phyloP scores from a whole-genome alignment of 169 alveolate genomes.

The Blepharisma undulans region DNA sequence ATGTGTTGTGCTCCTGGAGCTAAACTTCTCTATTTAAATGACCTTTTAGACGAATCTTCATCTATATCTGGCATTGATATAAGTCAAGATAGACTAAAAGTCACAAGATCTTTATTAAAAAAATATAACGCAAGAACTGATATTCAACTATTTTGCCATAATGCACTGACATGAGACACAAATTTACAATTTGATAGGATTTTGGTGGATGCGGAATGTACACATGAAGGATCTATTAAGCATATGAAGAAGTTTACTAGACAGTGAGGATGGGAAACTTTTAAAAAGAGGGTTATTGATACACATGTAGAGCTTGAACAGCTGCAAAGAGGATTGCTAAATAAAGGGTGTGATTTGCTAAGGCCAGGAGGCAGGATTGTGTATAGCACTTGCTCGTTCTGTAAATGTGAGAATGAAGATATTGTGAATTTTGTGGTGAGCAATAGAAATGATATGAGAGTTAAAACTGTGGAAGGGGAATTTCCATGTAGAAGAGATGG shows the following conservation, averaged over 20 bases:
- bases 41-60: background rate
- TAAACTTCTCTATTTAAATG: background rate
- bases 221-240: constrained; percentile 70
- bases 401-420: constrained; percentile 63
- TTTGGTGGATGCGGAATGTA: constrained; percentile 72
- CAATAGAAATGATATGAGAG: background rate
- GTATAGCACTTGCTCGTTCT: constrained; percentile 64
- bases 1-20: constrained; percentile 31
- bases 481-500: constrained; percentile 30
- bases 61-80: background rate
- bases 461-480: background rate
- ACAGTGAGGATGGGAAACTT: constrained; percentile 55
- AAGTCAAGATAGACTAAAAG: constrained; percentile 21
- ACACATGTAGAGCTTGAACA: background rate
- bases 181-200: constrained; percentile 54
- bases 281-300: background rate
- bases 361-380: constrained; percentile 59
- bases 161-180: background rate
- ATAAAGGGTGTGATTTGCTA: constrained; percentile 40
- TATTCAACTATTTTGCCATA: background rate
- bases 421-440: constrained; percentile 24
- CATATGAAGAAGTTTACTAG: constrained; percentile 60
- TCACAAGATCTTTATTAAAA: background rate
- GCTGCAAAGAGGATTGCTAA: constrained; percentile 26
- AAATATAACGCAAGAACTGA: background rate